Evolutionary conservation across 2,329 filamentous ascomycete species (phyloP), one percentile per base, ranked within the genome.

Genomic region (Nigrospora oryzae): DNA sequence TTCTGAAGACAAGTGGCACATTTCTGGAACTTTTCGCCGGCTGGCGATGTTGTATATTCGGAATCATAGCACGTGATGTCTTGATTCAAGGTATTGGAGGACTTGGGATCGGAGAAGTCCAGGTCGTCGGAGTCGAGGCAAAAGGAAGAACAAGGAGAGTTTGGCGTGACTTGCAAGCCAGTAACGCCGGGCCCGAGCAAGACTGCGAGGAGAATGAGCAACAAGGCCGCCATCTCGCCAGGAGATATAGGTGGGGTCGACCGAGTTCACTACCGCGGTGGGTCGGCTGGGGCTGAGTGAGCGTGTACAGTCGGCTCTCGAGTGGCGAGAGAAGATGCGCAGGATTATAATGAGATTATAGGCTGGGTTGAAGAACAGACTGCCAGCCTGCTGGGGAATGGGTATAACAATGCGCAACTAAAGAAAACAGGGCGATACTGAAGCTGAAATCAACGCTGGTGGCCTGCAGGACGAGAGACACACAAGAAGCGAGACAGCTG

Each of bases 1-100:
- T 66, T 67, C 53, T 79, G 70, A 28, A 79, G 61, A 53, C 75
- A 79, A 34, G 59, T 67, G 57, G 79, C 63, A 53, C 75, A 79
- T 13, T 58, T 59, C 52, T 70, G 60, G 55, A 74, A 73, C 53
- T 70, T 74, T 42, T 62, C 61, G 1, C 74, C 75, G 3, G 55
- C 42, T 0, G 61, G 28, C 2, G 63, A 56, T 13, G 54, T 62
- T 19, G 57, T 55, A 46, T 72, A 74, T 4, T 66, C 61, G n/a
- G 56, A 57, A 49, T 79, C 71, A 3, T 57, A 48, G 53, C 75
- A 79, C 28, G 64, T 63, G 36, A 78, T 70, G 48, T 76, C 74
- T 5, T 61, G 54, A 42, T 66, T 64, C 5, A 42, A 48, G 0
- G 69, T 76, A 44, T 60, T 67, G 37, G 68, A 74, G 11, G 71